phyloP scores from a whole-genome alignment of 163 green algal genomes.

The Prototheca wickerhamii region DNA sequence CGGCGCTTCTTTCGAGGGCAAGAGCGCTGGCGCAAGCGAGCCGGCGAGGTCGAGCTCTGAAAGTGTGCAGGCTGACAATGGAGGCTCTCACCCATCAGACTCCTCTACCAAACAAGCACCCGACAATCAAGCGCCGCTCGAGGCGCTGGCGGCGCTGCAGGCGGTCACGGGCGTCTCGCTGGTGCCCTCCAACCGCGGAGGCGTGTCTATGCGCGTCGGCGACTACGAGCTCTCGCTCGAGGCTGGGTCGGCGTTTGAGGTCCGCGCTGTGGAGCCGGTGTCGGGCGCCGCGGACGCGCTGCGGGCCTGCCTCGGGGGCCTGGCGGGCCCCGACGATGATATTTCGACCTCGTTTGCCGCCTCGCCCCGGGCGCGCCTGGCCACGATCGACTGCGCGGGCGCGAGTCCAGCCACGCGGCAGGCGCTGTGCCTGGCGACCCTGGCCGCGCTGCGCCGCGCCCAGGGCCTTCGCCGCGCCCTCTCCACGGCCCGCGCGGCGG shows the following conservation, averaged over 20 bases:
- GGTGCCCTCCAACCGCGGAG: no score
- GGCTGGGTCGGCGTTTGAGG: neutral
- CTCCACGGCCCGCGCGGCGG: no score
- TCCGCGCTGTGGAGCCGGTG: neutral
- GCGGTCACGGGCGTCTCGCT: neutral
- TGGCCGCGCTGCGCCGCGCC: neutral
- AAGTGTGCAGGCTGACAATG: no score
- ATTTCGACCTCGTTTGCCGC: neutral
- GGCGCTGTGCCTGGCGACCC: neutral
- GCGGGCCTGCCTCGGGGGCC: neutral
- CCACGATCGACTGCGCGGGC: neutral
- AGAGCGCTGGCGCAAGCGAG: no score
- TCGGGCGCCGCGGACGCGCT: neutral
- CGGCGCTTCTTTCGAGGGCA: no score
- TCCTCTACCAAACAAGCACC: no score
- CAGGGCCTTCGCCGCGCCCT: neutral
- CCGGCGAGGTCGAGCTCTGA: no score
- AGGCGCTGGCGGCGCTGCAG: neutral
- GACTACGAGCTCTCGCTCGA: no score
- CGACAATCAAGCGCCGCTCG: neutral
- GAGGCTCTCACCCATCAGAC: no score
- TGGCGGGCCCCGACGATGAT: neutral
- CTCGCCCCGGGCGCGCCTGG: neutral
- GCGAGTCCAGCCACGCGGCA: neutral
- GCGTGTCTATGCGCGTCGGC: no score